Evolutionary conservation across 2,329 filamentous ascomycete species (phyloP).

Genomic region (Pestalotiopsis sp.): DNA sequence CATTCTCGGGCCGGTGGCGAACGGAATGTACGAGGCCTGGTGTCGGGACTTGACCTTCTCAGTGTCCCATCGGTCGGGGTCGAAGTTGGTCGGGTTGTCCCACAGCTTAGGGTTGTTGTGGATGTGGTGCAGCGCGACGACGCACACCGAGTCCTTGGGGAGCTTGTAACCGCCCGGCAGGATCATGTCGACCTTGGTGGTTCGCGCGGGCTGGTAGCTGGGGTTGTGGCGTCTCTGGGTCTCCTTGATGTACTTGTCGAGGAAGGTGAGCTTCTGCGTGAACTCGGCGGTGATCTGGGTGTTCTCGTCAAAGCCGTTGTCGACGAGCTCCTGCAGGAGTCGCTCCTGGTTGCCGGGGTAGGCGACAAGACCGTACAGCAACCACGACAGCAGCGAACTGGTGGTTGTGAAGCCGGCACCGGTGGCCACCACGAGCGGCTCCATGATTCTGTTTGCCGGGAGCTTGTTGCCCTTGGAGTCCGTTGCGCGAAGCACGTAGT

Average conservation of each 20-base stretch:
- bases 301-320: constrained; percentile 44
- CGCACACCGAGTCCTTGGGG: constrained; percentile 52
- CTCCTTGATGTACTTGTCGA: constrained; percentile 63
- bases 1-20: constrained; percentile 56
- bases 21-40: constrained; percentile 57
- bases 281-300: constrained; percentile 49
- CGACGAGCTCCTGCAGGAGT: constrained; percentile 59
- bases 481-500: constrained; percentile 55
- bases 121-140: constrained; percentile 53
- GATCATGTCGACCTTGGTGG: constrained; percentile 55
- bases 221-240: constrained; percentile 62
- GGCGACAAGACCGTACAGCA: constrained; percentile 52
- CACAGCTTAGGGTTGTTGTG: constrained; percentile 57
- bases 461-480: constrained; percentile 58
- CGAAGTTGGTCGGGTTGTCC: constrained; percentile 59
- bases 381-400: constrained; percentile 59
- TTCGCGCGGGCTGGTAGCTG: constrained; percentile 62
- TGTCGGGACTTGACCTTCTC: constrained; percentile 53
- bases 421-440: constrained; percentile 50
- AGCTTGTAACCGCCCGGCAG: constrained; percentile 61
- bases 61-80: constrained; percentile 62
- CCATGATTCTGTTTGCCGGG: constrained; percentile 41
- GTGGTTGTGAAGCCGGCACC: constrained; percentile 65
- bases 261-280: constrained; percentile 48
- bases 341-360: constrained; percentile 59